Base-by-base conservation (phyloP, 495 filamentous ascomycete genomes). In the Penicillium crystallinum region DNA sequence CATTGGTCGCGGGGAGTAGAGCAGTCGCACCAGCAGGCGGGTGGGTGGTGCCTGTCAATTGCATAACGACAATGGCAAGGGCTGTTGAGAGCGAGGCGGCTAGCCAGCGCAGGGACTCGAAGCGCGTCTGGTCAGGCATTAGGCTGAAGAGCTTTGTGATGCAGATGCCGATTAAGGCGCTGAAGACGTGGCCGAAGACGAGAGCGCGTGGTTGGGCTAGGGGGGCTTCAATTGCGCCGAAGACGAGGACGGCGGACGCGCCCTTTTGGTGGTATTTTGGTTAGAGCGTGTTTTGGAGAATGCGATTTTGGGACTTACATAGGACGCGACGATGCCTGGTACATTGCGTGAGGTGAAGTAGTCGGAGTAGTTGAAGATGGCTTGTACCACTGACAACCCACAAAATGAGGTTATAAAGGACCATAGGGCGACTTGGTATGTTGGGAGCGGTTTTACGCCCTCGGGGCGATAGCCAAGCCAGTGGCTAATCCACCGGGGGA, bases 21-120 rank as follows among this genome's bases (percentile, higher is more conserved):
- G 89, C 90, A 3, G 88, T 91, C 1, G 90, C 90, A 11, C 90
- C 90, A 0, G 88, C 90, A 2, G 90, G 90, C 6, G 90, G 90
- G 57, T 95, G 86, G 0, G 89, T 77, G 0, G 88, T 91, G 6
- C 81, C 81, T 0, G 88, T 91, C 14, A 88, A 48, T 2, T 79
- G 78, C 90, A 95, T 95, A 17, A 83, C 58, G 0, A 83, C 74
- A 7, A 84, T 85, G 0, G 88, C 75, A 12, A 75, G 53, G 0
- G 83, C 85, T 19, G 83, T 86, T 4, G 84, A 72, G 0, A 93
- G 65, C 1, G 86, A 79, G 10, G 77, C 86, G 1, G 78, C 83
- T 0, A 91, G 66, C 86, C 84, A 91, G 31, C 78, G 74, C 15
- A 88, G 55, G 40, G 84, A 86, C 51, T 77, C 55, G 45, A 65